A percentile compares a stretch with the other conserved stretches of the same genome.
These are phyloP conservation scores for Exophiala oligosperma DNA, from an alignment of 2,329 filamentous ascomycete species.

Conservation along the genomic window DNA sequence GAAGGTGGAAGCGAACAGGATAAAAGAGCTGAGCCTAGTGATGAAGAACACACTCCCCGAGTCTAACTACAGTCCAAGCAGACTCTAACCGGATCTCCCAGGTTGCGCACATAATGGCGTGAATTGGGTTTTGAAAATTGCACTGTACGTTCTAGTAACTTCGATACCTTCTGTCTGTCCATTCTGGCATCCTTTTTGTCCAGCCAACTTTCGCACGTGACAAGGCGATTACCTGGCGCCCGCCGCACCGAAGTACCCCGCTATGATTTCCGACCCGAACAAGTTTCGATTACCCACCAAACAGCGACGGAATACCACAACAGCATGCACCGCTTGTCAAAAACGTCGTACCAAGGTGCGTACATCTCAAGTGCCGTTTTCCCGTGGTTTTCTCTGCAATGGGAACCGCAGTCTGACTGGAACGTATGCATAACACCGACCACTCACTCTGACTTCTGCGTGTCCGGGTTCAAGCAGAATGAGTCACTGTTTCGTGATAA, in stretches of 20 bases:
- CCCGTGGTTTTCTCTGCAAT: background rate
- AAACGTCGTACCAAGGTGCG: slow-evolving; percentile 11
- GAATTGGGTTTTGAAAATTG: no score
- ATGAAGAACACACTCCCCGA: no score
- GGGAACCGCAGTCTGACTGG: background rate
- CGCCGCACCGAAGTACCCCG: background rate
- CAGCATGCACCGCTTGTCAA: slow-evolving; percentile 5
- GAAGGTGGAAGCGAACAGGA: no score
- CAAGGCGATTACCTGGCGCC: background rate
- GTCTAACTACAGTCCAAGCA: no score
- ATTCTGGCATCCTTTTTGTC: no score
- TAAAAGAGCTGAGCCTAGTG: no score
- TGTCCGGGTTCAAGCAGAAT: background rate
- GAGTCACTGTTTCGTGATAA: background rate
- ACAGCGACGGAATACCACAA: slow-evolving; percentile 10
- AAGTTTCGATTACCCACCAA: background rate
- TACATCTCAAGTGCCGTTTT: background rate
- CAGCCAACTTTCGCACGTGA: no score
- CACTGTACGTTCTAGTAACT: no score
- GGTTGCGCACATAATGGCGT: no score
- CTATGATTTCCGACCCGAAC: background rate
- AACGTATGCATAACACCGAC: background rate
- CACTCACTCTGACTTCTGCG: background rate
- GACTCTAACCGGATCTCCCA: no score
- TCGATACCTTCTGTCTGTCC: no score